Evolutionary conservation across 2,329 filamentous ascomycete genomes (phyloP).

Genomic region (Stachybotrys echinatus): DNA sequence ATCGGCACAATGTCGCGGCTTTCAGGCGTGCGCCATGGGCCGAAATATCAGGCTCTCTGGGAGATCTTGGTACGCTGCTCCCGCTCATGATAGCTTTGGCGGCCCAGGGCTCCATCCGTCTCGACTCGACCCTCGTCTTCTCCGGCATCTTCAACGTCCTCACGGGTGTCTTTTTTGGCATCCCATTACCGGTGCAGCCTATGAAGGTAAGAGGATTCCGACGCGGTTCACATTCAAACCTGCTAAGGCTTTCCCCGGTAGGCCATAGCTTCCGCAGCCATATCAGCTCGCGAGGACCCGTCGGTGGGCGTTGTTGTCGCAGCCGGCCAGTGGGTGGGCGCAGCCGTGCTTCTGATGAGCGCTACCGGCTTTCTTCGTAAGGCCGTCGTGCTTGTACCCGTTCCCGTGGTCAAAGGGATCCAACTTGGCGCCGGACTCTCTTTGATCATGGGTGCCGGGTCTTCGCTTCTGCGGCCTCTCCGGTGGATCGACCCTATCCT

Average conservation of each 20-base stretch:
- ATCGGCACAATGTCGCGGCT: slow-evolving; percentile 44
- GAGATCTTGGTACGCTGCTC: slow-evolving; percentile 84
- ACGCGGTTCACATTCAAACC: neutral
- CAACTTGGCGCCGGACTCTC: slow-evolving; percentile 88
- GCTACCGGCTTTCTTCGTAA: slow-evolving; percentile 71
- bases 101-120: slow-evolving; percentile 69
- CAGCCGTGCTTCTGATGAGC: slow-evolving; percentile 70
- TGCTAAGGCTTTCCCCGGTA: slow-evolving; percentile 17
- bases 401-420: slow-evolving; percentile 89
- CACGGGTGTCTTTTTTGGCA: slow-evolving; percentile 77
- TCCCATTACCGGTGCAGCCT: slow-evolving; percentile 89
- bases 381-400: slow-evolving; percentile 69
- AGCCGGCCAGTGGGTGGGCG: slow-evolving; percentile 69
- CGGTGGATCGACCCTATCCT: slow-evolving; percentile 62
- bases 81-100: slow-evolving; percentile 86
- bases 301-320: slow-evolving; percentile 62
- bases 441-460: slow-evolving; percentile 72
- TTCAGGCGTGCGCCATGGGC: slow-evolving; percentile 44
- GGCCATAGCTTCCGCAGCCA: slow-evolving; percentile 88
- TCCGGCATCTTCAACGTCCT: slow-evolving; percentile 82
- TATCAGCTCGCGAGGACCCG: slow-evolving; percentile 55
- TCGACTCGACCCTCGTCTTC: slow-evolving; percentile 81
- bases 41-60: slow-evolving; percentile 82
- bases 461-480: slow-evolving; percentile 60
- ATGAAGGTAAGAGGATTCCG: slow-evolving; percentile 55